A percentile compares a stretch with the other conserved stretches of the same genome.
Evolutionary conservation across 768 basidiomycete genomes (phyloP).

Genomic region (Rubroboletus pulcherrimus): DNA sequence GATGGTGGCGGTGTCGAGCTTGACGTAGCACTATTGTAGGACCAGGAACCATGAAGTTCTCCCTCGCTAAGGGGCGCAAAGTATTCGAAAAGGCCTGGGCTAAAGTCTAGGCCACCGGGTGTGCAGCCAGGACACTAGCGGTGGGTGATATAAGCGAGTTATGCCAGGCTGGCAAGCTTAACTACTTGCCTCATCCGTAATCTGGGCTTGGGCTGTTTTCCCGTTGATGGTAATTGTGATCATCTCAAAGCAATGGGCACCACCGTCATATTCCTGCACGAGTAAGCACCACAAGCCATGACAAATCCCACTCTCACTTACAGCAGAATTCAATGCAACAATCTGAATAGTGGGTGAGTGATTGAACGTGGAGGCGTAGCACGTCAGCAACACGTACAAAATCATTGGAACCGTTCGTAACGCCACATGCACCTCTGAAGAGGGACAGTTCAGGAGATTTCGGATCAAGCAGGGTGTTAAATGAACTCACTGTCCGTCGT

Average conservation of each 20-base stretch:
- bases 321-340: constrained; percentile 41
- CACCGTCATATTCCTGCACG: constrained; percentile 38
- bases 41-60: constrained; percentile 40
- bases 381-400: constrained; percentile 19
- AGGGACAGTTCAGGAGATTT: not conserved
- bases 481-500: constrained; percentile 23
- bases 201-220: constrained; percentile 38
- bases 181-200: constrained; percentile 42
- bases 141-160: not conserved
- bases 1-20: constrained; percentile 18
- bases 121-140: constrained; percentile 40
- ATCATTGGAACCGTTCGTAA: constrained; percentile 20
- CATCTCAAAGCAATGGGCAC: constrained; percentile 41
- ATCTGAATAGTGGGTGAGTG: constrained; percentile 30
- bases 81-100: constrained; percentile 40
- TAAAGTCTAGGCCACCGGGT: constrained; percentile 43
- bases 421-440: constrained; percentile 42
- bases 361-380: not conserved
- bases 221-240: constrained; percentile 41
- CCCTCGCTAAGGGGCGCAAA: constrained; percentile 36
- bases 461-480: not conserved
- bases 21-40: constrained; percentile 27
- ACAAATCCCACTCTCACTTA: constrained; percentile 18
- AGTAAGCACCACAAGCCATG: not conserved
- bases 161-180: not conserved